Conservation (phyloP, 208 protist genomes). For the Strigomonas galati region DNA sequence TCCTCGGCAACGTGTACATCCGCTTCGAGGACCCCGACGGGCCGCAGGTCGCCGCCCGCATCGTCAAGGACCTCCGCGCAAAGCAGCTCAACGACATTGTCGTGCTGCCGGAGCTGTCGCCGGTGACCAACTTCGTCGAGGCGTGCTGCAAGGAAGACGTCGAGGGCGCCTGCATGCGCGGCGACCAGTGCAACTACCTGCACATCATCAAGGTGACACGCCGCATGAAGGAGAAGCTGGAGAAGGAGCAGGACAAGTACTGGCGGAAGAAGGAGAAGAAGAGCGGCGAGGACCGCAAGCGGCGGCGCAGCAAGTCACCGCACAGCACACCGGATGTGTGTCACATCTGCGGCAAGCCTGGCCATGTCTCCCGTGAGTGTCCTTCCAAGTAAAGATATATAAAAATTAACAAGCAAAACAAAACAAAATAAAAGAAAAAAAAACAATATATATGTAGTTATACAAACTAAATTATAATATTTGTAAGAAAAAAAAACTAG, state of each 20-base stretch:
- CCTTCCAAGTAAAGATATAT: slow-evolving; percentile 48
- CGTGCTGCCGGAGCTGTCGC: slow-evolving; percentile 94
- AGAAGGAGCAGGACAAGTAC: slow-evolving; percentile 82
- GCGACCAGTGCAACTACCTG: slow-evolving; percentile 98
- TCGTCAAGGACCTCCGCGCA: slow-evolving; percentile 77
- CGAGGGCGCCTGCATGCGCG: slow-evolving; percentile 89
- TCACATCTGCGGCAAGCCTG: slow-evolving; percentile 60
- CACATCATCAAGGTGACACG: slow-evolving; percentile 94
- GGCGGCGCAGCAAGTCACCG: slow-evolving; percentile 25
- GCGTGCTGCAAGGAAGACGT: slow-evolving; percentile 97
- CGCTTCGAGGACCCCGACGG: slow-evolving; percentile 89
- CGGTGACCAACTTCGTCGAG: slow-evolving; percentile 97
- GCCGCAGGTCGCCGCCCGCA: slow-evolving; percentile 80
- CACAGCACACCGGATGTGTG: slow-evolving; percentile 36
- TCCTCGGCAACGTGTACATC: slow-evolving; percentile 98
- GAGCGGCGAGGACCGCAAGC: slow-evolving; percentile 36
- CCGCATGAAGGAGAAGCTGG: slow-evolving; percentile 77
- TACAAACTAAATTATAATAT: background rate
- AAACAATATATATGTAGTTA: slow-evolving; percentile 3
- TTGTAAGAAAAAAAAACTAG: slow-evolving; percentile 7
- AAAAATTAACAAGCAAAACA: background rate
- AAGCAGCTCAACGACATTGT: slow-evolving; percentile 87
- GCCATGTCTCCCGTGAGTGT: slow-evolving; percentile 63
- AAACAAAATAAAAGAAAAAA: slow-evolving; percentile 7
- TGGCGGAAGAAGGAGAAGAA: slow-evolving; percentile 61